Base-by-base conservation (phyloP, 306 rosid species). In the Cucurbita maxima region DNA sequence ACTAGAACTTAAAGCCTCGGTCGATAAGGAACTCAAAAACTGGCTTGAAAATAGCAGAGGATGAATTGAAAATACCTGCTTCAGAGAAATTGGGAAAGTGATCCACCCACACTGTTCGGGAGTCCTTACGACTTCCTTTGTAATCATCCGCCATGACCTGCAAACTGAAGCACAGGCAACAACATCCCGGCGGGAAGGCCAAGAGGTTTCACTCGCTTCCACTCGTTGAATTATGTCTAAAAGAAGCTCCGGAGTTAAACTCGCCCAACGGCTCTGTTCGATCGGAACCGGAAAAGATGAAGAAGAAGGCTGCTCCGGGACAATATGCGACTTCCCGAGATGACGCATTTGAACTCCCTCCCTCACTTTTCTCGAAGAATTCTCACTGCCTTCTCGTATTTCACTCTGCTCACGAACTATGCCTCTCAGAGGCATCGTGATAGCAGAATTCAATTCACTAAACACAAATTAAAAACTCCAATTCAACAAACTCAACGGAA, bases 121-220 rank as follows among this genome's bases (percentile, higher is more conserved):
- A 82, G 98, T 93, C 76, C 85, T 86, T 44, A 93, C 92, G 22
- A 90, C 84, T 69, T 82, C 88, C 71, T 87, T 84, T 1, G 98
- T 87, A 69, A 90, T 81, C 54, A 83, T 76, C 81, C 97, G 86
- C 97, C 98, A 93, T 8, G 89, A 58, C 83, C 83, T 81, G 73
- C 98, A 93, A 84, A 93, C 96, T 16, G 92, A 93, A 56, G 97
- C 92, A 72, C 98, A 93, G 44, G 95, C 94, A 30, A 90, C 89
- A 12, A 93, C 72, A 16, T 82, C 94, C 63, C 92, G 81, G 64
- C 98, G 78, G 14, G 88, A 82, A 74, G 98, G 98, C 98, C 97
- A 93, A 2, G 96, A 72, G 43, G 83, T 82, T 72, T 87, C 94
- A 50, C 85, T 86, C 1, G 77, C 90, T 84, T 93, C 98, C 54